phyloP scores from a whole-genome alignment of 139 green algal genomes.

The Haematococcus sp. region DNA sequence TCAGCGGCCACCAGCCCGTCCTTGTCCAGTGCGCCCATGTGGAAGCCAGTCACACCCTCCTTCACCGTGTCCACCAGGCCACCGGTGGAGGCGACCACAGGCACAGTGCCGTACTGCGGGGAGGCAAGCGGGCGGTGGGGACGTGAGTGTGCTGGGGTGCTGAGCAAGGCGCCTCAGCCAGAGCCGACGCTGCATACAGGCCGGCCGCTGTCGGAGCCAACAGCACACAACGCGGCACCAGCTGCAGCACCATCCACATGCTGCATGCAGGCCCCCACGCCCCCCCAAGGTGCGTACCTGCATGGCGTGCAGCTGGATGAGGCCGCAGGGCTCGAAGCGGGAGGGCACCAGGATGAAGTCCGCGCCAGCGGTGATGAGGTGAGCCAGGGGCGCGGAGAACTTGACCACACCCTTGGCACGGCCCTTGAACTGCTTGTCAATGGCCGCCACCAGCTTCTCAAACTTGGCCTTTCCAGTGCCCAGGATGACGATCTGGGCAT shows the following conservation, averaged over 20 bases:
- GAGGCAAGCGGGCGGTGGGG: constrained; percentile 48
- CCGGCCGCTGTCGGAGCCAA: too few relatives aligned
- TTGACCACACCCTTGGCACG: constrained; percentile 83
- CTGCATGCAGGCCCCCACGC: too few relatives aligned
- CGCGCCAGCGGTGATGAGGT: constrained; percentile 93
- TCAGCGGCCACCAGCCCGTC: constrained; percentile 49
- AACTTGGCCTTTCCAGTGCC: constrained; percentile 96
- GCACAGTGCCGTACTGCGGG: constrained; percentile 93
- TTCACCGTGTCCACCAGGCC: constrained; percentile 98
- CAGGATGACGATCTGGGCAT: constrained; percentile 83
- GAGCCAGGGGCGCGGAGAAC: constrained; percentile 89
- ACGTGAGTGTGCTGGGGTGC: background rate
- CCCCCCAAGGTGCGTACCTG: too few relatives aligned
- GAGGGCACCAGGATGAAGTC: constrained; percentile 98
- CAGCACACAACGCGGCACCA: too few relatives aligned
- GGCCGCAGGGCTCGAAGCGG: constrained; percentile 95
- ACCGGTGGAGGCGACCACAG: constrained; percentile 93
- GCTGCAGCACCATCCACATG: too few relatives aligned
- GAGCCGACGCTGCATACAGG: too few relatives aligned
- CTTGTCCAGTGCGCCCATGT: constrained; percentile 55
- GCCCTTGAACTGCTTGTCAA: constrained; percentile 62
- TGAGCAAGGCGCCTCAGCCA: too few relatives aligned
- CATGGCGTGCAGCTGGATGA: constrained; percentile 91
- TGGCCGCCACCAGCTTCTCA: constrained; percentile 67
- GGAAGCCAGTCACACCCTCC: constrained; percentile 98